Percentiles rank a stretch among this genome's conserved stretches.
phyloP scores from a whole-genome alignment of 495 filamentous ascomycete genomes.

The Podospora pseudocomata region DNA sequence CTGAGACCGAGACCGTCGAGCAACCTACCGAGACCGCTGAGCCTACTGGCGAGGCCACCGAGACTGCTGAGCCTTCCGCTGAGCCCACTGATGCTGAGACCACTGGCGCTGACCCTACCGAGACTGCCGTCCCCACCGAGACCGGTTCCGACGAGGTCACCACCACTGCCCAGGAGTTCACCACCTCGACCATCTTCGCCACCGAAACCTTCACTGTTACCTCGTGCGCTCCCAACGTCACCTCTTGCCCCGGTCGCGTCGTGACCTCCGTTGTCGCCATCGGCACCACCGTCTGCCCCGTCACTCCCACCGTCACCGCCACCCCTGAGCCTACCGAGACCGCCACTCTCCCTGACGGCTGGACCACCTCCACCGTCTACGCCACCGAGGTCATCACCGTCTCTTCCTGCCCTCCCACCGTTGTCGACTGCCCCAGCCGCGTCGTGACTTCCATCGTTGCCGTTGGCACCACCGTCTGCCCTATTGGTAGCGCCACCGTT shows the following conservation, averaged over 20 bases:
- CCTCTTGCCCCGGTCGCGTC: constrained; percentile 55
- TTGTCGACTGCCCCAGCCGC: constrained; percentile 60
- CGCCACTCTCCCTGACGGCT: constrained; percentile 28
- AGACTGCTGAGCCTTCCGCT: neutral
- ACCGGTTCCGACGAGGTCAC: neutral
- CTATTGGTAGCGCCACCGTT: constrained; percentile 41
- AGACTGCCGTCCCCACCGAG: neutral
- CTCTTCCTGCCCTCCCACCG: constrained; percentile 53
- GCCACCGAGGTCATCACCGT: constrained; percentile 56
- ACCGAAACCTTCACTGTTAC: constrained; percentile 58
- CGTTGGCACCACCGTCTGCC: constrained; percentile 59
- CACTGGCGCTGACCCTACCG: neutral
- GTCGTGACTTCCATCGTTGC: constrained; percentile 53
- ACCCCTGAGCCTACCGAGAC: constrained; percentile 8
- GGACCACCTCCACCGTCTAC: constrained; percentile 59
- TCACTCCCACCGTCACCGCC: constrained; percentile 8
- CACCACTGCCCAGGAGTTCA: constrained; percentile 21
- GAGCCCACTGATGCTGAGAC: constrained; percentile 1
- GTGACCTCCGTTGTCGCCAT: constrained; percentile 56
- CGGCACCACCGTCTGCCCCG: constrained; percentile 55
- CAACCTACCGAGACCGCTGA: neutral
- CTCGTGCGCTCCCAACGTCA: constrained; percentile 54
- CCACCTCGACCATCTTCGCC: constrained; percentile 57
- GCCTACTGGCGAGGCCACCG: neutral
- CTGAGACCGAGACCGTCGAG: constrained; percentile 16